A percentile compares a stretch with the other conserved stretches of the same genome.
These are phyloP conservation scores for Euphrasia confusa DNA, from an alignment of 257 asterid genomes.

Conservation along the genomic window DNA sequence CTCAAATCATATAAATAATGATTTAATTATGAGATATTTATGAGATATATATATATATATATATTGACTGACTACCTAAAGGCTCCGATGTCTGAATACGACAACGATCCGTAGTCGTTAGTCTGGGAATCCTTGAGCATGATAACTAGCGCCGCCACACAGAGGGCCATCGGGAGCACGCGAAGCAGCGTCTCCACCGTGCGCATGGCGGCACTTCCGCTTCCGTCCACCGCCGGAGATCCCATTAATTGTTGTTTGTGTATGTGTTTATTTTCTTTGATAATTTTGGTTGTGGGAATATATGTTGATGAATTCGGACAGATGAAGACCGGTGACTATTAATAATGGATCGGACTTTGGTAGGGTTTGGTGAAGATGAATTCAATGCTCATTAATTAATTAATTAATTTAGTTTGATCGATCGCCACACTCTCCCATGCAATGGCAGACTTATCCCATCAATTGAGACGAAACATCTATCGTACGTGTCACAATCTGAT, in stretches of 20 bases:
- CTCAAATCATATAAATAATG: too few relatives aligned
- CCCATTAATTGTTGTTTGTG: neutral
- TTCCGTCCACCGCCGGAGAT: slow-evolving; percentile 21
- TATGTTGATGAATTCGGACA: too few relatives aligned
- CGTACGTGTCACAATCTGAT: too few relatives aligned
- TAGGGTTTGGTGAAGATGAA: slow-evolving; percentile 36
- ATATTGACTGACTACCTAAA: slow-evolving; percentile 60
- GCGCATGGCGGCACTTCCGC: slow-evolving; percentile 53
- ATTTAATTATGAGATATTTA: too few relatives aligned
- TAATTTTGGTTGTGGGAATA: too few relatives aligned
- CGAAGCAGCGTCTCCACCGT: slow-evolving; percentile 85
- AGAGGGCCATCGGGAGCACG: slow-evolving; percentile 61
- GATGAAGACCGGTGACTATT: neutral
- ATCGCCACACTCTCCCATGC: slow-evolving; percentile 51
- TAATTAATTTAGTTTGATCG: slow-evolving; percentile 24
- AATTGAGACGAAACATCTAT: too few relatives aligned
- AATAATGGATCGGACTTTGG: slow-evolving; percentile 31
- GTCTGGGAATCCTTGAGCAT: slow-evolving; percentile 79
- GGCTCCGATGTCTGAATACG: slow-evolving; percentile 77
- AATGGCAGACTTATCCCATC: neutral
- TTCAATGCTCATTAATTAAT: slow-evolving; percentile 60
- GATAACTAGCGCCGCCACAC: slow-evolving; percentile 68
- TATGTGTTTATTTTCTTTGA: too few relatives aligned
- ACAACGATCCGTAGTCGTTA: slow-evolving; percentile 61
- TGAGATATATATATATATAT: too few relatives aligned